phyloP scores from a whole-genome alignment of 805 yeast genomes.

The Teunomyces gatunensis region DNA sequence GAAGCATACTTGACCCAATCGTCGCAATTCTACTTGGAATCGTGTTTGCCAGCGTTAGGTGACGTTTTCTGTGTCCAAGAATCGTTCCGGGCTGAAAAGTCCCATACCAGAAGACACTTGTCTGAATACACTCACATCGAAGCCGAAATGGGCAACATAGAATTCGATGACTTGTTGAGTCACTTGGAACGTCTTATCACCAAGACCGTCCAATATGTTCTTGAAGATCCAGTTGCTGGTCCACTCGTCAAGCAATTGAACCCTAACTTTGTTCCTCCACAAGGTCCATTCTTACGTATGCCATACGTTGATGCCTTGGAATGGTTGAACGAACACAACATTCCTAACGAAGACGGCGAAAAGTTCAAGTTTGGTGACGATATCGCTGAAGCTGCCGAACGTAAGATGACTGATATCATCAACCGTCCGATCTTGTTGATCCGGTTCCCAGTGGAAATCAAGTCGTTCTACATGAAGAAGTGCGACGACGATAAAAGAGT shows the following conservation, averaged over 20 bases:
- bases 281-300: conserved; percentile 86
- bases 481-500: conserved; percentile 88
- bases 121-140: conserved; percentile 97
- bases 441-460: conserved; percentile 94
- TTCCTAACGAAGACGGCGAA: conserved; percentile 93
- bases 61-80: conserved; percentile 97
- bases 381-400: conserved; percentile 99
- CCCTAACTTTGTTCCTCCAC: conserved; percentile 85
- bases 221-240: conserved; percentile 90
- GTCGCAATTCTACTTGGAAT: conserved; percentile 94
- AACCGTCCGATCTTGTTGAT: conserved; percentile 90
- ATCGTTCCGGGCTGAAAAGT: conserved; percentile 98
- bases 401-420: conserved; percentile 95
- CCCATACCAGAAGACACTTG: conserved; percentile 97
- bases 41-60: conserved; percentile 93
- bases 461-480: conserved; percentile 96
- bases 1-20: conserved; percentile 96
- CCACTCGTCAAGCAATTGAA: conserved; percentile 86
- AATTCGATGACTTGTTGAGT: conserved; percentile 78
- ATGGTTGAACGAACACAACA: conserved; percentile 94
- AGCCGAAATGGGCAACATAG: conserved; percentile 85
- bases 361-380: conserved; percentile 96
- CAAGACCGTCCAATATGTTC: conserved; percentile 65
- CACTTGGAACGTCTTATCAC: conserved; percentile 83
- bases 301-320: conserved; percentile 86